Evolutionary conservation across 257 asterid genomes (phyloP).

Genomic region (Solanum arcanum): DNA sequence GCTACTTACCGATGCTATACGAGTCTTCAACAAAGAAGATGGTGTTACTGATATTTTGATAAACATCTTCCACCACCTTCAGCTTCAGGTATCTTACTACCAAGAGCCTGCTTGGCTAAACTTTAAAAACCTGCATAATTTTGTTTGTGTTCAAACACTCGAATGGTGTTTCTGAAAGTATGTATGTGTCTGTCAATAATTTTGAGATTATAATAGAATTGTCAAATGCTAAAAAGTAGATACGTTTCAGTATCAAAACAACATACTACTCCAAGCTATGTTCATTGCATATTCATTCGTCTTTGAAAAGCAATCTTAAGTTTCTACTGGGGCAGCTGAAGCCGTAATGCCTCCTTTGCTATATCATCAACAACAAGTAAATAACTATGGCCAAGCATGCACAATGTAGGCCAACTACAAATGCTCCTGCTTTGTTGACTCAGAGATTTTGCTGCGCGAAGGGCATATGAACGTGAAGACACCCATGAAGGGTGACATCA

Average conservation of each 20-base stretch:
- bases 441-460: slow-evolving; percentile 37
- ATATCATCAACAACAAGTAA: not conserved
- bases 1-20: not conserved
- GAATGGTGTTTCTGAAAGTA: no score
- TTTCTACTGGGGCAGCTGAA: not conserved
- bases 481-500: slow-evolving; percentile 69
- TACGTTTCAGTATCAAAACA: not conserved
- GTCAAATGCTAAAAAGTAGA: not conserved
- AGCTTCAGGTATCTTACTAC: not conserved
- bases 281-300: not conserved
- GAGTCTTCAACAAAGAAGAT: not conserved
- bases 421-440: not conserved
- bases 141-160: no score
- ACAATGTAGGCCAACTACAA: not conserved
- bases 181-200: not conserved
- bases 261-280: not conserved
- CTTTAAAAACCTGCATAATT: no score
- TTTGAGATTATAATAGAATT: not conserved
- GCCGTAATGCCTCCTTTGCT: not conserved
- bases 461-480: slow-evolving; percentile 65
- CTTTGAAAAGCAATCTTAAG: not conserved
- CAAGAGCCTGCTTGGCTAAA: not conserved
- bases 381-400: not conserved
- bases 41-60: not conserved
- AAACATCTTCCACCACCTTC: not conserved